These are phyloP conservation scores for Rhinocladiella mackenziei DNA, from an alignment of 2,329 filamentous ascomycete species.

Conservation along the genomic window DNA sequence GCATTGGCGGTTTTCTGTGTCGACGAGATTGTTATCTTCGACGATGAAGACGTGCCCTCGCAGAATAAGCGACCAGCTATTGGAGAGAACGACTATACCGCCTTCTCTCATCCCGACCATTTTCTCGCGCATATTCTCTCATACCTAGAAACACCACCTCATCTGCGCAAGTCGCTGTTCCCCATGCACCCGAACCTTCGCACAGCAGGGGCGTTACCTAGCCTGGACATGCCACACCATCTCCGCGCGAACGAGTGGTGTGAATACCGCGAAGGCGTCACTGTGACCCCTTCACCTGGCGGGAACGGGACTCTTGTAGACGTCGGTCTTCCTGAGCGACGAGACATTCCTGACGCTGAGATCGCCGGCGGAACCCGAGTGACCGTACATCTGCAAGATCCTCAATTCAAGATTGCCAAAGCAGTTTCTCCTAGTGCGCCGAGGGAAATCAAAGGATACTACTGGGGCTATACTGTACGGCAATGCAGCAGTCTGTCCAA, in stretches of 20 bases:
- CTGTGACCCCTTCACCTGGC: constrained; percentile 49
- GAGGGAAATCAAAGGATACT: constrained; percentile 72
- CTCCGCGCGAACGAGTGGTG: constrained; percentile 72
- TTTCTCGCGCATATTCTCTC: constrained; percentile 74
- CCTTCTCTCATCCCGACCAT: constrained; percentile 70
- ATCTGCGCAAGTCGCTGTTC: constrained; percentile 72
- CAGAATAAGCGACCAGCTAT: constrained; percentile 21
- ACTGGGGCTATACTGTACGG: constrained; percentile 77
- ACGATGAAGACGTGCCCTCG: constrained; percentile 54
- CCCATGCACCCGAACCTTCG: constrained; percentile 73
- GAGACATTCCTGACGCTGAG: constrained; percentile 50
- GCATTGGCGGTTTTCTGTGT: constrained; percentile 78
- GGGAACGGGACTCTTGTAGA: constrained; percentile 52
- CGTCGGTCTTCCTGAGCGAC: constrained; percentile 47
- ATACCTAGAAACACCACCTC: constrained; percentile 79
- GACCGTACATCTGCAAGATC: constrained; percentile 55
- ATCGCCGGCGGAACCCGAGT: constrained; percentile 70
- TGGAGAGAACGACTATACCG: constrained; percentile 55
- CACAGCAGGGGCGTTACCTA: constrained; percentile 68
- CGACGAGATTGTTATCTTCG: constrained; percentile 78
- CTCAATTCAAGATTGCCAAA: constrained; percentile 44
- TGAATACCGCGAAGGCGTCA: constrained; percentile 73
- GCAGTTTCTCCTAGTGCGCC: constrained; percentile 66
- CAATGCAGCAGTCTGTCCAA: constrained; percentile 62
- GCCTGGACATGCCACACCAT: constrained; percentile 81